phyloP scores from a whole-genome alignment of 257 asterid genomes.

The Rauvolfia tetraphylla region DNA sequence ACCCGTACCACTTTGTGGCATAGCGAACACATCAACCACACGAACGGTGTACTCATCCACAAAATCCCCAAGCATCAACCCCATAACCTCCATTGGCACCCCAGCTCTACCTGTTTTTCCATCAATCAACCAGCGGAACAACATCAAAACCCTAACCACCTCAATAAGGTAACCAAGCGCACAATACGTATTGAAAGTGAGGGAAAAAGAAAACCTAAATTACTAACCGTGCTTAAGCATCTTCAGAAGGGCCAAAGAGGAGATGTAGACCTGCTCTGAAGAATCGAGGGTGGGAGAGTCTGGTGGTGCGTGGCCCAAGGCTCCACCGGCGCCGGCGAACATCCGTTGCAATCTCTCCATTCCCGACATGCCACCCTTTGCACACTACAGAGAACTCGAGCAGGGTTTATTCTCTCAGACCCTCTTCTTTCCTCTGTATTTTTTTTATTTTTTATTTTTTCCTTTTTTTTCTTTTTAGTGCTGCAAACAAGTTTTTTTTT shows the following conservation, averaged over 20 bases:
- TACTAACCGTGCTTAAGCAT: constrained; percentile 96
- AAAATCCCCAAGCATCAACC: constrained; percentile 90
- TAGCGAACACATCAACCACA: constrained; percentile 90
- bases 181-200: not conserved
- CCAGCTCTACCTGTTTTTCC: constrained; percentile 71
- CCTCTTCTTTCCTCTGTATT: too few species aligned
- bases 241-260: constrained; percentile 85
- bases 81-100: constrained; percentile 99
- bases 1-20: constrained; percentile 99
- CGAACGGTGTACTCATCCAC: constrained; percentile 95
- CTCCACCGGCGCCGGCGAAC: constrained; percentile 94
- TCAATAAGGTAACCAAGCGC: not conserved
- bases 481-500: too few species aligned
- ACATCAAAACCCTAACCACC: constrained; percentile 22
- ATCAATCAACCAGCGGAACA: constrained; percentile 9
- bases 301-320: constrained; percentile 86
- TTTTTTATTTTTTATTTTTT: too few species aligned
- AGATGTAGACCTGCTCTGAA: constrained; percentile 90
- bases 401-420: too few species aligned
- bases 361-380: constrained; percentile 13
- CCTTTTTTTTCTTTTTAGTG: too few species aligned
- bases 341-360: constrained; percentile 89
- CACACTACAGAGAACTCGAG: too few species aligned
- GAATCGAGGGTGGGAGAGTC: constrained; percentile 88
- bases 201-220: constrained; percentile 35